Base-by-base conservation (phyloP, 345 rosid genomes). In the Arabidopsis arenosa region DNA sequence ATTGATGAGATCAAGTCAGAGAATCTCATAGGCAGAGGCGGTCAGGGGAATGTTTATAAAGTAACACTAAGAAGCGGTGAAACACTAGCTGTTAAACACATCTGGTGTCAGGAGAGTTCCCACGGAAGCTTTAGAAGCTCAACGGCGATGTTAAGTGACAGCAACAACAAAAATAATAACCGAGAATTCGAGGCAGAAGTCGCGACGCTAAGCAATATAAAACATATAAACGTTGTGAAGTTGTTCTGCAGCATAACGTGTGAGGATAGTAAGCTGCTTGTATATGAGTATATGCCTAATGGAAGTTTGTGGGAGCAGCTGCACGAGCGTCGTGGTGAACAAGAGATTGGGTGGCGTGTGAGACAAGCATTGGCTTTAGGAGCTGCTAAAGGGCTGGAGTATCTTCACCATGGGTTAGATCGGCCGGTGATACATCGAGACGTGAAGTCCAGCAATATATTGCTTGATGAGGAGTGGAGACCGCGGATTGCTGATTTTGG, bases 401-500 rank as follows among this genome's bases (percentile, higher is more conserved):
- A 93, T 80, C 76, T 93, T 74, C 98, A 93, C 78, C 96, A 91
- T 23, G 94, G 93, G 4, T 87, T 81, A 52, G 91, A 81, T 21
- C 79, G 84, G 39, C 91, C 97, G 3, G 89, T 91, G 66, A 84
- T 93, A 51, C 98, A 93, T 71, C 81, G 97, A 0, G 98, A 93
- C 10, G 93, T 93, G 53, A 93, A 91, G 80, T 91, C 96, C 0
- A 93, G 96, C 59, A 93, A 93, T 64, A 93, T 93, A 48, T 68
- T 93, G 81, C 77, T 93, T 59, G 98, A 91, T 44, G 89, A 82
- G 60, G 91, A 88, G 15, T 91, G 92, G 91, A 90, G 82, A 78
- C 93, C 98, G 0, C 85, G 84, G 76, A 88, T 93, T 52, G 93
- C 98, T 9, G 98, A 93, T 83, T 93, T 93, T 10, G 97, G 98